These are phyloP conservation scores for Rhizomucor pusillus DNA, from an alignment of 371 early-diverging fungal species.

Conservation along the genomic window DNA sequence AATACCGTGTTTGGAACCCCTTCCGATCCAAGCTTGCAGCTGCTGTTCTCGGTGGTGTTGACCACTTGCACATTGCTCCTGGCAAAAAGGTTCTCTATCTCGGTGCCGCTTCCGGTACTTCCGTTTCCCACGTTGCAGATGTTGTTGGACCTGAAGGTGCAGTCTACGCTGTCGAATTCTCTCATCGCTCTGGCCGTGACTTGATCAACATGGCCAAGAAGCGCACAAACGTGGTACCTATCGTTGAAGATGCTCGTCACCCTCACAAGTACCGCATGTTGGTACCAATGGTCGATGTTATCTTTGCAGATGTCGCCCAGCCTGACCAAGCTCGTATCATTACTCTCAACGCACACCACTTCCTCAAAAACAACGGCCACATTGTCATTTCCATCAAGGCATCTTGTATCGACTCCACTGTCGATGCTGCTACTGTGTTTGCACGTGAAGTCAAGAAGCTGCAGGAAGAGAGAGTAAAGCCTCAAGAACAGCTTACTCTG, in stretches of 20 bases:
- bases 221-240: conserved; percentile 99
- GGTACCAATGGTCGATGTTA: conserved; percentile 99
- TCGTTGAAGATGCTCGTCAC: conserved; percentile 99
- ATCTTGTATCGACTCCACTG: conserved; percentile 99
- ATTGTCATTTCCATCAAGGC: conserved; percentile 99
- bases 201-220: conserved; percentile 99
- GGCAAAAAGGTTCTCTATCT: conserved; percentile 99
- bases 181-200: conserved; percentile 99
- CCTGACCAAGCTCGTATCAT: conserved; percentile 99
- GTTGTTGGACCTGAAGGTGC: conserved; percentile 98
- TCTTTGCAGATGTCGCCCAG: conserved; percentile 99
- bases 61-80: conserved; percentile 96
- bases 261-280: conserved; percentile 99
- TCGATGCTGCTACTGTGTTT: conserved; percentile 97
- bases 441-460: conserved; percentile 99
- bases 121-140: conserved; percentile 99
- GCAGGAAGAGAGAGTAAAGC: conserved; percentile 98
- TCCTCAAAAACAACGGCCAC: conserved; percentile 97
- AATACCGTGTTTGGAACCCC: conserved; percentile 99
- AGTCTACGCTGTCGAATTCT: conserved; percentile 99
- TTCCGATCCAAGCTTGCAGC: conserved; percentile 99
- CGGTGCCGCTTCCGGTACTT: conserved; percentile 99
- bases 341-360: conserved; percentile 98
- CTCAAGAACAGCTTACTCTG: conserved; percentile 98
- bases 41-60: conserved; percentile 99